Evolutionary conservation across 805 yeast genomes (phyloP), one percentile per base, ranked within the genome.

Genomic region (Candida broadrunensis): DNA sequence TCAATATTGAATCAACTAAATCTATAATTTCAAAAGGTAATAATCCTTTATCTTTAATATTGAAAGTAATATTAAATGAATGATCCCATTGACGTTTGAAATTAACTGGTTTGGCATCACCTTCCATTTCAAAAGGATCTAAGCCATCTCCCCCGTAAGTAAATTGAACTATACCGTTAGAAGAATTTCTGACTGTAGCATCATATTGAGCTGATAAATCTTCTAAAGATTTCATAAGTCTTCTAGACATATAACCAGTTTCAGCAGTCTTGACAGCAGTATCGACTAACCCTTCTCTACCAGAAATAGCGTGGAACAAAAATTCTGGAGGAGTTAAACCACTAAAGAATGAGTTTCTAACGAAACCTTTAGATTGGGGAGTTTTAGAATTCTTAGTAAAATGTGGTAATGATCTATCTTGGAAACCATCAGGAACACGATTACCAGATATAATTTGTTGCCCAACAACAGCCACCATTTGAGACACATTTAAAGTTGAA

Each of bases 381-480:
- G 97, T 88, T 62, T 91, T 90, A 50, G 98, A 90, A 64, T 86
- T 86, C 66, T 95, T 93, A 36, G 88, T 81, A 72, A 93, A 93
- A 68, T 93, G 99, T 11, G 99, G 99, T 51, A 93, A 71, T 0
- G 99, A 88, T 66, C 99, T 82, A 68, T 93, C 98, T 65, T 93
- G 98, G 77, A 93, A 93, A n/a, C 99, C 99, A 74, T 93, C 96
- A 18, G 99, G 98, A 46, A 93, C 99, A 78, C 99, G 95, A 61
- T 88, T 87, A 65, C 99, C 99, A 3, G 96, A 83, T 52, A 93
- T 93, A 72, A 93, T 93, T 67, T 93, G 99, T 70, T 93, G 99
- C 41, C 99, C 99, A 21, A 93, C 99, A 60, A 91, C 97, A 0
- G 99, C 99, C 76, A 93, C 98, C 99, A 93, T 93, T 72, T 93